Evolutionary conservation across 441 rosid species (phyloP).

Genomic region (Capsella rubella): DNA sequence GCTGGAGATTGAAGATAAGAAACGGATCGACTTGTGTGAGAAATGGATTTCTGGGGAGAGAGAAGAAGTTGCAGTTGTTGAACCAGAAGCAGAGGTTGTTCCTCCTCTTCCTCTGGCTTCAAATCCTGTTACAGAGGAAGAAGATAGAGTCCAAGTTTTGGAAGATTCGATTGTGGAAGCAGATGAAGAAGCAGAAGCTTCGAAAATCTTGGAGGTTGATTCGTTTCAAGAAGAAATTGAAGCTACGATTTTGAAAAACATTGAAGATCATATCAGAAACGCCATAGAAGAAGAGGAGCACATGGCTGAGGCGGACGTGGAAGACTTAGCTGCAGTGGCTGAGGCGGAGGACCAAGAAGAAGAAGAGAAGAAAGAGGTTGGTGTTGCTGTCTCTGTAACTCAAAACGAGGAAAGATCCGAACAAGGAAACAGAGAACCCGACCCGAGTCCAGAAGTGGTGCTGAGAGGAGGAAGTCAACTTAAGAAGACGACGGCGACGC

Average conservation of each 20-base stretch:
- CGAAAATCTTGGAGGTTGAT: slow-evolving; percentile 18
- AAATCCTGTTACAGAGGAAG: slow-evolving; percentile 17
- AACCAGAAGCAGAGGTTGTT: slow-evolving; percentile 6
- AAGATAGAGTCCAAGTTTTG: slow-evolving; percentile 29
- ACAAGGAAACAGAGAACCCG: slow-evolving; percentile 48
- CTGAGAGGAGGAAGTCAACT: slow-evolving; percentile 31
- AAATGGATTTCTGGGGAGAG: slow-evolving; percentile 48
- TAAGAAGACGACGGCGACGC: slow-evolving; percentile 32
- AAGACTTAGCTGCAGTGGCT: slow-evolving; percentile 21
- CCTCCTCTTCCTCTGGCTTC: slow-evolving; percentile 4
- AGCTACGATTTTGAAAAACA: slow-evolving; percentile 35
- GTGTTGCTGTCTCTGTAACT: slow-evolving; percentile 17
- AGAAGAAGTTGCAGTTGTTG: neutral
- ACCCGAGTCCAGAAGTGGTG: slow-evolving; percentile 51
- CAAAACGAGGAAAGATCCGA: slow-evolving; percentile 52
- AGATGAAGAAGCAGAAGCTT: slow-evolving; percentile 27
- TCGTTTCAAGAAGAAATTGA: slow-evolving; percentile 39
- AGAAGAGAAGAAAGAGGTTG: slow-evolving; percentile 36
- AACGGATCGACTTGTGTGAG: slow-evolving; percentile 44
- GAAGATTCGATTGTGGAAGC: slow-evolving; percentile 36
- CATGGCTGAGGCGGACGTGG: slow-evolving; percentile 21
- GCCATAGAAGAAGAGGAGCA: slow-evolving; percentile 43
- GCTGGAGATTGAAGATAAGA: slow-evolving; percentile 48
- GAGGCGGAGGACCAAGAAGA: slow-evolving; percentile 21
- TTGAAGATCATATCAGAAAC: slow-evolving; percentile 39